Conservation (phyloP, 148 eudicot genomes). For the Spergularia marina region DNA sequence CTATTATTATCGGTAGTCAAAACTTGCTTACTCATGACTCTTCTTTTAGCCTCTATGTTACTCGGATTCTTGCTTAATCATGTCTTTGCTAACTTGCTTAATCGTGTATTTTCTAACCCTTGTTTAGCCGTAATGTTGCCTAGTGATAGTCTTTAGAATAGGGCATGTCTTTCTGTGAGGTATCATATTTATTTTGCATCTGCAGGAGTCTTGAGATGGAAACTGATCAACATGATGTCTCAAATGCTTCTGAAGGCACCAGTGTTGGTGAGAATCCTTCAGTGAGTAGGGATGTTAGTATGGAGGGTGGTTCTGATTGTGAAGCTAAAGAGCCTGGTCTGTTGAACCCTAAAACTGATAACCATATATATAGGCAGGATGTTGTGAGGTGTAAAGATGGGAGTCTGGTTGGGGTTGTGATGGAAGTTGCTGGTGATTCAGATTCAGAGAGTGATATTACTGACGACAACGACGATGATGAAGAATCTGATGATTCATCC, state of each 20-base stretch:
- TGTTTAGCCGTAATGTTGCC: not conserved
- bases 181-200: not conserved
- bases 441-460: conserved; percentile 79
- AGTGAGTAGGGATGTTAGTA: conserved; percentile 12
- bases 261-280: conserved; percentile 27
- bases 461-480: conserved; percentile 57
- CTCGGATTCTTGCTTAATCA: not conserved
- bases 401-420: conserved; percentile 70
- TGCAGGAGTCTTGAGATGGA: conserved; percentile 50
- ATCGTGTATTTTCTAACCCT: too few species aligned
- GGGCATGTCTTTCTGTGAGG: not conserved
- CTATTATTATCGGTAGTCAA: not conserved
- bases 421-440: conserved; percentile 93
- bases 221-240: conserved; percentile 33
- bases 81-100: not conserved
- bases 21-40: not conserved
- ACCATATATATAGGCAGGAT: conserved; percentile 76
- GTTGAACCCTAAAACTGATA: conserved; percentile 31
- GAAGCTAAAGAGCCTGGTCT: conserved; percentile 27
- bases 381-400: conserved; percentile 63
- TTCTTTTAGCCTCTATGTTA: not conserved
- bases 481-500: conserved; percentile 22
- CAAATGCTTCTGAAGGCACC: conserved; percentile 24
- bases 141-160: not conserved
- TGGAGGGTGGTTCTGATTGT: conserved; percentile 20